phyloP scores from a whole-genome alignment of 2,329 filamentous ascomycete species.

The Phaeosphaeriaceae sp. region DNA sequence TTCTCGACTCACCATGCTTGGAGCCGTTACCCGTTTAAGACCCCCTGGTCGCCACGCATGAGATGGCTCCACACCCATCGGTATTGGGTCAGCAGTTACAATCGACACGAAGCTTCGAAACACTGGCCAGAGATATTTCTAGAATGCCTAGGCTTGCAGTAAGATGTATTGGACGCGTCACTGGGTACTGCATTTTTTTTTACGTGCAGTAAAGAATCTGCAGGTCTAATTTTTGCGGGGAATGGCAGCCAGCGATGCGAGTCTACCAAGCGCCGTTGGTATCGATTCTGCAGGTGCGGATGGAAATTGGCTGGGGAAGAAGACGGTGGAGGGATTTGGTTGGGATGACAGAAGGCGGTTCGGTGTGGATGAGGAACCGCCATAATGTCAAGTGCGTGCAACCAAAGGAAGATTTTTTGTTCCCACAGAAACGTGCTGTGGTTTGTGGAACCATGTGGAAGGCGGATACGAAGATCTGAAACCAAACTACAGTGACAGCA shows the following conservation, averaged over 20 bases:
- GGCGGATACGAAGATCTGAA: constrained; percentile 10
- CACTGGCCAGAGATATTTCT: constrained; percentile 11
- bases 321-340: constrained; percentile 3
- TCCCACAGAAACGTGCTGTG: constrained; percentile 20
- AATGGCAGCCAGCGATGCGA: not conserved
- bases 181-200: too few species aligned
- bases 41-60: not conserved
- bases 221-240: not conserved
- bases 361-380: not conserved
- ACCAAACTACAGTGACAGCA: not conserved
- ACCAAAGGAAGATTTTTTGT: constrained; percentile 11
- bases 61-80: not conserved
- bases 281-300: constrained; percentile 16
- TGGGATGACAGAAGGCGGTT: not conserved
- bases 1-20: not conserved
- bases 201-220: constrained; percentile 6
- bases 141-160: constrained; percentile 17
- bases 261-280: constrained; percentile 3
- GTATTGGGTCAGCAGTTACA: not conserved
- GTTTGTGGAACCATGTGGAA: constrained; percentile 10
- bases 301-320: constrained; percentile 11
- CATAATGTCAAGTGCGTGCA: constrained; percentile 14
- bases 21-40: constrained; percentile 7
- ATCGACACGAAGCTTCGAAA: constrained; percentile 12
- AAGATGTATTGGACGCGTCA: constrained; percentile 24